These are phyloP conservation scores for Gloeostereum incarnatum DNA, from an alignment of 768 basidiomycete species.

Conservation along the genomic window DNA sequence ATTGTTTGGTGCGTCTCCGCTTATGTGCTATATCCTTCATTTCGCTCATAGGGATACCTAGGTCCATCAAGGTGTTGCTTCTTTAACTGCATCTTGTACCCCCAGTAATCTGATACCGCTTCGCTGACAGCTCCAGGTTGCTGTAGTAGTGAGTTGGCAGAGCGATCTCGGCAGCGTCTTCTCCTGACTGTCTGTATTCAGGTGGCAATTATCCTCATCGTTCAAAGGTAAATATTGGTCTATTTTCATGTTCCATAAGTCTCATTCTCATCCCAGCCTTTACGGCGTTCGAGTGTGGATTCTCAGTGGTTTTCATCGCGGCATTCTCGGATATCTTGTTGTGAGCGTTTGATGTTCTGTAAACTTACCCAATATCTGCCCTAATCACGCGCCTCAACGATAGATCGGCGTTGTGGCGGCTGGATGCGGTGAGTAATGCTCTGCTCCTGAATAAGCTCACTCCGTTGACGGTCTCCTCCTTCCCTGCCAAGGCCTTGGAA, in stretches of 20 bases:
- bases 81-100: not conserved
- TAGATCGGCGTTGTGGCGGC: too few relatives aligned
- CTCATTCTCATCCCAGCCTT: not conserved
- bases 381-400: too few relatives aligned
- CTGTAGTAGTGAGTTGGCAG: conserved; percentile 33
- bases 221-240: conserved; percentile 42
- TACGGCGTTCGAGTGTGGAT: not conserved
- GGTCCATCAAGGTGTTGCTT: conserved; percentile 19
- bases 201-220: conserved; percentile 32
- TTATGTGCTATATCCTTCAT: not conserved
- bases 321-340: conserved; percentile 24
- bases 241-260: conserved; percentile 12
- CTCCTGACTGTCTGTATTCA: conserved; percentile 8
- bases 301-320: conserved; percentile 28
- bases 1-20: conserved; percentile 21
- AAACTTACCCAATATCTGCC: not conserved
- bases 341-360: conserved; percentile 8
- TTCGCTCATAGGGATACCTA: conserved; percentile 4
- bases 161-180: too few relatives aligned
- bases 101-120: conserved; percentile 1
- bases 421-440: too few relatives aligned
- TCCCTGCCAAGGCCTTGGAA: conserved; percentile 27
- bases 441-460: too few relatives aligned
- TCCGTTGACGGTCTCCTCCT: too few relatives aligned
- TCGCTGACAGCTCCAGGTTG: conserved; percentile 25